phyloP scores from a whole-genome alignment of 305 asterid species.

The Solanum chacoense region DNA sequence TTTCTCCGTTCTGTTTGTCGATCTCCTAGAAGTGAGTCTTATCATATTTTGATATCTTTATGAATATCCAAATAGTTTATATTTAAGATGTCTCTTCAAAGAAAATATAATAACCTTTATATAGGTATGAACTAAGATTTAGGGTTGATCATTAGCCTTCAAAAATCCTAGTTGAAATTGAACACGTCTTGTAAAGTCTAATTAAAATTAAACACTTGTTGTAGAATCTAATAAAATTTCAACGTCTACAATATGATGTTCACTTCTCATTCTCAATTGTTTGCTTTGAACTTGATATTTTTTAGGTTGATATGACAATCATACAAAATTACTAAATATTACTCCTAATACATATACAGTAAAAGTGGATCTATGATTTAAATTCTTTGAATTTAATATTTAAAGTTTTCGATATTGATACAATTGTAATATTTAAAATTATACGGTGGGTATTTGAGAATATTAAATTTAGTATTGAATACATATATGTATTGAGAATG shows the following conservation, averaged over 20 bases:
- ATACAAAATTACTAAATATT: no score
- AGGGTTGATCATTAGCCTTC: no score
- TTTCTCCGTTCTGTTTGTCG: not conserved
- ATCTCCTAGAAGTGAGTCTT: not conserved
- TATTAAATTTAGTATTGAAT: no score
- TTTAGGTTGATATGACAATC: not conserved
- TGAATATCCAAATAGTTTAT: no score
- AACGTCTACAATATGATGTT: not conserved
- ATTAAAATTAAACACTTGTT: not conserved
- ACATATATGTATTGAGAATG: no score
- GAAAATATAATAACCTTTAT: no score
- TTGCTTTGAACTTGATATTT: not conserved
- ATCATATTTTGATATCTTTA: not conserved
- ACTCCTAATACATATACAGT: not conserved
- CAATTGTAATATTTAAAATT: no score
- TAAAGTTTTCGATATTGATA: no score
- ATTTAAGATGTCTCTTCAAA: not conserved
- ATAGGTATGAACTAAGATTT: not conserved
- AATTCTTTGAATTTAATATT: no score
- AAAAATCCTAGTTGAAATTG: no score
- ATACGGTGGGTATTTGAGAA: no score
- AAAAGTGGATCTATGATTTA: not conserved
- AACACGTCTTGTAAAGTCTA: not conserved
- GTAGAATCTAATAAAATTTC: not conserved
- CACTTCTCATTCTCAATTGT: not conserved